These are phyloP conservation scores for Diutina scorzettiae DNA, from an alignment of 1,139 yeast genomes.

Conservation along the genomic window DNA sequence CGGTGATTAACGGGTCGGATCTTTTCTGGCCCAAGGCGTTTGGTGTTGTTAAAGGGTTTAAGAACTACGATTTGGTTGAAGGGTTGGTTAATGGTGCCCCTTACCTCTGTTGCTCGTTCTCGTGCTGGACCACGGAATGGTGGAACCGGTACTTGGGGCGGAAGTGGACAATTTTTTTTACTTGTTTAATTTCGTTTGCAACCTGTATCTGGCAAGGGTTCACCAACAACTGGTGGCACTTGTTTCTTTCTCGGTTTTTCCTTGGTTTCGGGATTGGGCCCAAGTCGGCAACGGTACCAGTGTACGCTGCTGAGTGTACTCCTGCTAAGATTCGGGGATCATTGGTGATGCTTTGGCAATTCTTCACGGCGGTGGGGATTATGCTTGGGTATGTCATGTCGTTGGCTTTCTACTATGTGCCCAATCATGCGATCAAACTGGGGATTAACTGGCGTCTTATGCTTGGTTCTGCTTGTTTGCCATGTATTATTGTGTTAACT, in stretches of 20 bases:
- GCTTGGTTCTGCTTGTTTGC: slow-evolving; percentile 5
- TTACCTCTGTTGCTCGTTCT: slow-evolving; percentile 60
- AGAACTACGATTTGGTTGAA: slow-evolving; percentile 51
- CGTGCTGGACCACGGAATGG: slow-evolving; percentile 67
- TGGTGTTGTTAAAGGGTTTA: slow-evolving; percentile 24
- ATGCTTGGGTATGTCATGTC: slow-evolving; percentile 5
- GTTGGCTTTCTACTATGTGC: slow-evolving; percentile 4
- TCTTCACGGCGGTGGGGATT: slow-evolving; percentile 5
- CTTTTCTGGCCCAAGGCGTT: slow-evolving; percentile 50
- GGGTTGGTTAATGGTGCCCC: slow-evolving; percentile 80
- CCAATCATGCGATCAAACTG: background rate
- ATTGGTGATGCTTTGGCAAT: slow-evolving; percentile 6
- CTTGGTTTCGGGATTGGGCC: slow-evolving; percentile 6
- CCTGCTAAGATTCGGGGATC: slow-evolving; percentile 6
- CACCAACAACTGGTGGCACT: slow-evolving; percentile 4
- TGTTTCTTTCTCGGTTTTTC: slow-evolving; percentile 2
- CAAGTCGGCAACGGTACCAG: slow-evolving; percentile 5
- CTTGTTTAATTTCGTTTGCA: background rate
- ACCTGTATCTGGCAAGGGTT: slow-evolving; percentile 5
- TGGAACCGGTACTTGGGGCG: slow-evolving; percentile 56
- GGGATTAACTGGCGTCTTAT: slow-evolving; percentile 3
- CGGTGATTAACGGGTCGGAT: slow-evolving; percentile 78
- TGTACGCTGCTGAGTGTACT: slow-evolving; percentile 6
- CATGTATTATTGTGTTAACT: background rate
- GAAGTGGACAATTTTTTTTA: slow-evolving; percentile 59